A percentile compares a stretch with the other conserved stretches of the same genome.
Evolutionary conservation across 768 basidiomycete species (phyloP).

Genomic region (Leucosporidium scottii): DNA sequence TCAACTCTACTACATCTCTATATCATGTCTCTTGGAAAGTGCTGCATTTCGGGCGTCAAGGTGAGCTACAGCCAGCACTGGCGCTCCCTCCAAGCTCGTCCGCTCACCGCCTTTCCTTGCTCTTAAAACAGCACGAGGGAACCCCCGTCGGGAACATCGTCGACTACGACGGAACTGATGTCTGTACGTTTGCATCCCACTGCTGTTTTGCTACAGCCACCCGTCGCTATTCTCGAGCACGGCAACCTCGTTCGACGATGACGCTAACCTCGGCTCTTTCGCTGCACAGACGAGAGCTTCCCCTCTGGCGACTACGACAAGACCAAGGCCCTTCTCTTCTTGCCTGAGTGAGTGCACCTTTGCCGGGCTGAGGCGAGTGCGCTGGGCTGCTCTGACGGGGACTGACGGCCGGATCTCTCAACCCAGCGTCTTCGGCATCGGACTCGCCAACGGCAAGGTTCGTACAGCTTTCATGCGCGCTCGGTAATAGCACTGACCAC

Average conservation of each 20-base stretch:
- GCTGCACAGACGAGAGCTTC: slow-evolving; percentile 48
- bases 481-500: neutral
- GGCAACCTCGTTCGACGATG: too few species aligned
- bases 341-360: slow-evolving; percentile 43
- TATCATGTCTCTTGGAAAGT: too few species aligned
- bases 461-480: neutral
- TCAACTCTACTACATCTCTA: too few species aligned
- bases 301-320: slow-evolving; percentile 47
- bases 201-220: too few species aligned
- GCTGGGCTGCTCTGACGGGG: too few species aligned
- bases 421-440: slow-evolving; percentile 27
- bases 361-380: neutral
- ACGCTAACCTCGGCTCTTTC: too few species aligned
- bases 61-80: too few species aligned
- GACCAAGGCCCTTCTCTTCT: slow-evolving; percentile 54
- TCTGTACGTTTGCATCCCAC: slow-evolving; percentile 36
- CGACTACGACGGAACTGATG: slow-evolving; percentile 48
- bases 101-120: neutral
- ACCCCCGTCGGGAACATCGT: slow-evolving; percentile 46
- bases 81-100: neutral
- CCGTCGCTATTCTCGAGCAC: neutral
- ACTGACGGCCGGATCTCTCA: too few species aligned
- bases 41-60: too few species aligned
- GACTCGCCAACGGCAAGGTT: slow-evolving; percentile 20
- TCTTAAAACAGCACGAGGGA: slow-evolving; percentile 24